Evolutionary conservation across 108 stramenopile species (phyloP).

Genomic region (Pseudonitzschia delicatissima): DNA sequence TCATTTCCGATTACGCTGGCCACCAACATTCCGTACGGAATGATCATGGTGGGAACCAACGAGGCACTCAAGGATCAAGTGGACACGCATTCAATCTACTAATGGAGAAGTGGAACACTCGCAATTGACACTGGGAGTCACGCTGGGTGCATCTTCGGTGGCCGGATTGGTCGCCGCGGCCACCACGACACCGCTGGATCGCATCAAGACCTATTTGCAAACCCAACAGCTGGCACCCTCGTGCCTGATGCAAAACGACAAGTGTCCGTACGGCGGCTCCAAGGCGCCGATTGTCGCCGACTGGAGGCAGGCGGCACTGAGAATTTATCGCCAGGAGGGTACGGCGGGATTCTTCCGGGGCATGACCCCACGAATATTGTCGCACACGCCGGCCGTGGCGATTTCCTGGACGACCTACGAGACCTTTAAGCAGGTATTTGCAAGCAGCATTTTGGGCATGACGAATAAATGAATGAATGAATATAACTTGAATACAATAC

Average conservation of each 20-base stretch:
- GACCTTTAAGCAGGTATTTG: conserved; percentile 72
- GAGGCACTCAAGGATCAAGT: conserved; percentile 70
- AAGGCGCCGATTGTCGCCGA: conserved; percentile 26
- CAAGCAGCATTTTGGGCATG: conserved; percentile 12
- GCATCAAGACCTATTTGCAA: conserved; percentile 93
- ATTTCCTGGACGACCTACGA: conserved; percentile 99
- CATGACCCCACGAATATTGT: conserved; percentile 73
- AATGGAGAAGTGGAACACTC: conserved; percentile 11
- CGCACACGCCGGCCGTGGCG: conserved; percentile 95
- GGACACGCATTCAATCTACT: background rate
- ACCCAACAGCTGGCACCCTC: conserved; percentile 58
- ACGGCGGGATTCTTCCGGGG: conserved; percentile 87
- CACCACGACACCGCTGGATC: conserved; percentile 94
- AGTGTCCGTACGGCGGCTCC: background rate
- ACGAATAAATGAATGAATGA: background rate
- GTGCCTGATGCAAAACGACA: conserved; percentile 7
- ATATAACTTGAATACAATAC: background rate
- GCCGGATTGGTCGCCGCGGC: conserved; percentile 91
- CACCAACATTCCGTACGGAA: conserved; percentile 97
- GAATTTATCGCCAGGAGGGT: conserved; percentile 88
- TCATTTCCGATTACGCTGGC: conserved; percentile 91
- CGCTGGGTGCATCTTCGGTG: conserved; percentile 72
- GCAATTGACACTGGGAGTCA: conserved; percentile 26
- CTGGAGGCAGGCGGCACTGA: conserved; percentile 70
- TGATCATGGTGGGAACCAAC: conserved; percentile 95